Percentiles rank a stretch among this genome's conserved stretches.
Conservation (phyloP, 2,329 filamentous ascomycete species). For the Penicillium fuscoglaucum region DNA sequence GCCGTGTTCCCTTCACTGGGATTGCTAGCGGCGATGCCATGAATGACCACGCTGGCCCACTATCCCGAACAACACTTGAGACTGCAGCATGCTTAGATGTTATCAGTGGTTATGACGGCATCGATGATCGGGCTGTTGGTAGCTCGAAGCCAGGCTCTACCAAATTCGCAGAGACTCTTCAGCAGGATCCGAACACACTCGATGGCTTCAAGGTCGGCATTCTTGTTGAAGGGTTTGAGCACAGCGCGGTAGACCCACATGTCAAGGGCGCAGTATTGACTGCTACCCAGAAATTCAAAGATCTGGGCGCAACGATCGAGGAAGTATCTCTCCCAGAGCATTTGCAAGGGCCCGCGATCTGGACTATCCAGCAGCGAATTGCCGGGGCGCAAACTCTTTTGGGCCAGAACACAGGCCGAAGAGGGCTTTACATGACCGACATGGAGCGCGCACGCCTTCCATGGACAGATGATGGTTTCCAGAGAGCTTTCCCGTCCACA, state of each 20-base stretch:
- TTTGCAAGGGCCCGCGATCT: slow-evolving; percentile 48
- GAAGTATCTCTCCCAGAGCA: slow-evolving; percentile 55
- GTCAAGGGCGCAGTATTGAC: slow-evolving; percentile 46
- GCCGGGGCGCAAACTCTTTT: slow-evolving; percentile 47
- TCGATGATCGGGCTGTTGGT: slow-evolving; percentile 49
- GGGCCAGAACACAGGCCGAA: slow-evolving; percentile 48
- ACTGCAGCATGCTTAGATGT: slow-evolving; percentile 47
- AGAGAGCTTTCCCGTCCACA: slow-evolving; percentile 49
- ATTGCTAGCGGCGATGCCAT: slow-evolving; percentile 52
- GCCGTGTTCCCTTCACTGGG: slow-evolving; percentile 54
- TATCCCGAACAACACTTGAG: slow-evolving; percentile 46
- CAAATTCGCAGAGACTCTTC: slow-evolving; percentile 15
- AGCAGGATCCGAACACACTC: slow-evolving; percentile 11
- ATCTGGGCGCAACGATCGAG: slow-evolving; percentile 52
- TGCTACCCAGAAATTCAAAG: slow-evolving; percentile 45
- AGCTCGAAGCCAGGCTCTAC: slow-evolving; percentile 28
- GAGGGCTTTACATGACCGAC: slow-evolving; percentile 53
- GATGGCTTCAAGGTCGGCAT: slow-evolving; percentile 42
- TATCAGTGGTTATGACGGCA: slow-evolving; percentile 51
- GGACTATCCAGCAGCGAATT: slow-evolving; percentile 46
- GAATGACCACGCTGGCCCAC: slow-evolving; percentile 53
- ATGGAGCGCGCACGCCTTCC: slow-evolving; percentile 52
- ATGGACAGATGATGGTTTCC: slow-evolving; percentile 51
- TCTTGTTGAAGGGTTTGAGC: slow-evolving; percentile 49
- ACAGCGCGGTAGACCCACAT: slow-evolving; percentile 39